Conservation (phyloP, 192 early-diverging fungal species). For the Linnemannia schmuckeri region DNA sequence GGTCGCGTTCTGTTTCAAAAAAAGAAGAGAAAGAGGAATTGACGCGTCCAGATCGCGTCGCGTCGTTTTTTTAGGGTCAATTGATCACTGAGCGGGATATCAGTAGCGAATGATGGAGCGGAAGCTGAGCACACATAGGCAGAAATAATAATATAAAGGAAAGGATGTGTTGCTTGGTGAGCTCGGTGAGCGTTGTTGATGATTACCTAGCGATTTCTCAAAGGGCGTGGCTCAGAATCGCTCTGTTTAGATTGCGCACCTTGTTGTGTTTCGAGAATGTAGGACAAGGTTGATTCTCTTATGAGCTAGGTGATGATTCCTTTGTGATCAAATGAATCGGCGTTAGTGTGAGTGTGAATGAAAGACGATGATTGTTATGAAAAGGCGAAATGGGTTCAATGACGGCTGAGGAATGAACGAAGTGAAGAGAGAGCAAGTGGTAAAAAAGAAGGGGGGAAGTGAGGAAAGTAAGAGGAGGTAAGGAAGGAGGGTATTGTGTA, state of each 20-base stretch:
- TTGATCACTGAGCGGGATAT: not conserved
- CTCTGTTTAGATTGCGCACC: no score
- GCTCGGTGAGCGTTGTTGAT: not conserved
- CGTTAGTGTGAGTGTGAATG: not conserved
- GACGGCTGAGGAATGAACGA: not conserved
- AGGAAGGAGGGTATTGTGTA: not conserved
- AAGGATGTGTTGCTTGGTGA: not conserved
- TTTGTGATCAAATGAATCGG: no score
- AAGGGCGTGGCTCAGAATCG: no score
- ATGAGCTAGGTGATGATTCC: no score
- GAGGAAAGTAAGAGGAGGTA: not conserved
- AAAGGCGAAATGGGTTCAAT: not conserved
- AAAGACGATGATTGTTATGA: not conserved
- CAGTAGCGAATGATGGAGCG: not conserved
- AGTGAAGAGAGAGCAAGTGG: not conserved
- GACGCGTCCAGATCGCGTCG: not conserved
- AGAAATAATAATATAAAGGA: not conserved
- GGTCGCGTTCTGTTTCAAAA: conserved; percentile 2
- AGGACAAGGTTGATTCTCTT: no score
- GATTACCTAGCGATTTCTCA: no score
- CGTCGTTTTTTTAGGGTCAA: not conserved
- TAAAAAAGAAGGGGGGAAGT: not conserved
- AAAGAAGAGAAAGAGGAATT: not conserved
- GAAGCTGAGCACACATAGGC: no score
- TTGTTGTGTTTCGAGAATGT: no score